phyloP scores from a whole-genome alignment of 495 filamentous ascomycete genomes.

The Penicillium riverlandense region DNA sequence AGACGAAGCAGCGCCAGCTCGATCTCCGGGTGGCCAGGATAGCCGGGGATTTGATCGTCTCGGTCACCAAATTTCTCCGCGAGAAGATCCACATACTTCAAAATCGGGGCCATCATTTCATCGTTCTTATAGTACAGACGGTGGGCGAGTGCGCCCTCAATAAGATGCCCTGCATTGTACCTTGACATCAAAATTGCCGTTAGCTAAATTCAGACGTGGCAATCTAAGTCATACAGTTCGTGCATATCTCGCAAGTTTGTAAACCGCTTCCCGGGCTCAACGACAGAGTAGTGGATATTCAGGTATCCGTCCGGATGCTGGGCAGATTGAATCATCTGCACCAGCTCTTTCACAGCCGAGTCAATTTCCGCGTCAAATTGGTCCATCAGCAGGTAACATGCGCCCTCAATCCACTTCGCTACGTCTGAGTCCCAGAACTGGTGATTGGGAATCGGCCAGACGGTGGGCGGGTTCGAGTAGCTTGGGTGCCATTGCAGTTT shows the following conservation, averaged over 20 bases:
- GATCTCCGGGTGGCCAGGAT: constrained; percentile 55
- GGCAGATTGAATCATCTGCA: constrained; percentile 45
- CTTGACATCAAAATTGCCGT: constrained; percentile 13
- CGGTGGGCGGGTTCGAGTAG: constrained; percentile 37
- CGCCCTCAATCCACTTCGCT: constrained; percentile 55
- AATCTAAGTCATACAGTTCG: constrained; percentile 38
- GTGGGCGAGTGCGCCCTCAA: constrained; percentile 52
- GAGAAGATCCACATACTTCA: constrained; percentile 49
- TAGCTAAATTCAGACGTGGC: too few species aligned
- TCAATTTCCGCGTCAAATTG: constrained; percentile 39
- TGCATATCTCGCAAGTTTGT: constrained; percentile 54
- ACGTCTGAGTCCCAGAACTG: constrained; percentile 57
- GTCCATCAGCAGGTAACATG: constrained; percentile 47
- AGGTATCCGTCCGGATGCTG: constrained; percentile 53
- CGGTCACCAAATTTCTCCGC: constrained; percentile 41
- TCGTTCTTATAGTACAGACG: constrained; percentile 42
- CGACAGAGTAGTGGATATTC: constrained; percentile 52
- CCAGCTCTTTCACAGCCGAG: constrained; percentile 45
- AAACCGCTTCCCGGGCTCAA: constrained; percentile 44
- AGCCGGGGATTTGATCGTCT: constrained; percentile 44
- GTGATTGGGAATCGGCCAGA: constrained; percentile 46
- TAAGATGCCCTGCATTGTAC: constrained; percentile 54
- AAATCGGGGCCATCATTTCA: constrained; percentile 40
- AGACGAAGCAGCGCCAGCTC: constrained; percentile 51
- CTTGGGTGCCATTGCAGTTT: constrained; percentile 42